phyloP scores from a whole-genome alignment of 2,329 filamentous ascomycete species.

The Hymenoscyphus fructigenus region DNA sequence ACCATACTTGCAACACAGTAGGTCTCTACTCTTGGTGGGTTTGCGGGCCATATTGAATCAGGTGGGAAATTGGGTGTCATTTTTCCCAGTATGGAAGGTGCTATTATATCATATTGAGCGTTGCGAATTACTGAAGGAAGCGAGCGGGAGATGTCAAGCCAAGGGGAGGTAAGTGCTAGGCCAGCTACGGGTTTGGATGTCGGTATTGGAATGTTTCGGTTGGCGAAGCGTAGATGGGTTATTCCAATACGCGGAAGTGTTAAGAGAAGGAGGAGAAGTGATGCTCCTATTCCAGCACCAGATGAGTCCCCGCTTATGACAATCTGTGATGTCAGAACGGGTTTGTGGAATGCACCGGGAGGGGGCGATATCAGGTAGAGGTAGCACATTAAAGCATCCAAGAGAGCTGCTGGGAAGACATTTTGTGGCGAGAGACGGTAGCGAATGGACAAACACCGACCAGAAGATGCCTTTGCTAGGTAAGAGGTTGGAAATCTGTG shows the following conservation, averaged over 20 bases:
- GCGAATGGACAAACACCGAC: not conserved
- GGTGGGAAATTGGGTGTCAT: not conserved
- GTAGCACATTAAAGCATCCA: not conserved
- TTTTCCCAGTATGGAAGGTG: not conserved
- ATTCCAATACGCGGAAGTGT: not conserved
- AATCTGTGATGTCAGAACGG: not conserved
- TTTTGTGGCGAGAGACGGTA: not conserved
- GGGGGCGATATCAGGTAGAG: not conserved
- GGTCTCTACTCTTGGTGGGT: not conserved
- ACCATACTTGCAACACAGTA: not conserved
- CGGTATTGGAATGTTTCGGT: not conserved
- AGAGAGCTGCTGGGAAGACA: not conserved
- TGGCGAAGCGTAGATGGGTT: not conserved
- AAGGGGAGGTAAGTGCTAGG: not conserved
- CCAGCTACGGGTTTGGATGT: not conserved
- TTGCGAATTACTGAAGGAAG: not conserved
- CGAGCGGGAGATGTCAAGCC: not conserved
- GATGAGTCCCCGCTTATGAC: not conserved
- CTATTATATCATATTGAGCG: not conserved
- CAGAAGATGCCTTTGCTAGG: not conserved
- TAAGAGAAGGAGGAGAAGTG: not conserved
- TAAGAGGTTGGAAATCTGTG: not conserved
- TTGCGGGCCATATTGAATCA: not conserved
- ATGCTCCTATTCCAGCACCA: not conserved
- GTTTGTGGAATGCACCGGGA: not conserved